phyloP scores from a whole-genome alignment of 345 rosid genomes.

The Physaria fendleri region DNA sequence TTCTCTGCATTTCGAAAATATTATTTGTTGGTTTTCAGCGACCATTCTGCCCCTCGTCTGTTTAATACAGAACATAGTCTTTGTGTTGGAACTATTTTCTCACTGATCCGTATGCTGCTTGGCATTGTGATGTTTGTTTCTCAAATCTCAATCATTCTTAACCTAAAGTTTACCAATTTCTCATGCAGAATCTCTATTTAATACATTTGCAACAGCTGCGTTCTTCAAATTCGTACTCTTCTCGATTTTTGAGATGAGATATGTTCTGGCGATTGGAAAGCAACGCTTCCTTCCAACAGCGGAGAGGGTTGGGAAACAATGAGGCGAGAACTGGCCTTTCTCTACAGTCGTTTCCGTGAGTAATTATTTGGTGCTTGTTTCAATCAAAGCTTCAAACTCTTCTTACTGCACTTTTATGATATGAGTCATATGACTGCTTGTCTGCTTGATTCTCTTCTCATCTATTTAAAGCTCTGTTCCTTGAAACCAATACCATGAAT shows the following conservation, averaged over 20 bases:
- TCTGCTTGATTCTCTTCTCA: background rate
- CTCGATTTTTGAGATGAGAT: conserved; percentile 98
- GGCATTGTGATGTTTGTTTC: conserved; percentile 6
- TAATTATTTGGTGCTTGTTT: conserved; percentile 23
- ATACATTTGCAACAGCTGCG: conserved; percentile 97
- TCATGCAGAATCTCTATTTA: conserved; percentile 82
- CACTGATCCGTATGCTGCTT: background rate
- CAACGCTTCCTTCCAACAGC: conserved; percentile 76
- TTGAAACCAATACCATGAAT: conserved; percentile 1
- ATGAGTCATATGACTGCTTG: background rate
- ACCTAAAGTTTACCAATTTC: conserved; percentile 16
- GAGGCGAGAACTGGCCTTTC: conserved; percentile 94
- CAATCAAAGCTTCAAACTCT: background rate
- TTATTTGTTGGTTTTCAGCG: background rate
- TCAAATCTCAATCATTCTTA: conserved; percentile 6
- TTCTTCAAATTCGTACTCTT: conserved; percentile 98
- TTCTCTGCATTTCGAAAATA: background rate
- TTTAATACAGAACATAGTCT: background rate
- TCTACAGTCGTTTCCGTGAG: conserved; percentile 99
- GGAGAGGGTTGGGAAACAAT: conserved; percentile 98
- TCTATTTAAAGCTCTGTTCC: background rate
- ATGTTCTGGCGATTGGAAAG: conserved; percentile 99
- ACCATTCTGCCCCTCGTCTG: background rate
- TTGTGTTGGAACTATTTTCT: background rate
- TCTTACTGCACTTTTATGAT: conserved; percentile 1